Evolutionary conservation across 108 stramenopile genomes (phyloP), one percentile per base, ranked within the genome.

Genomic region (Pseudonitzschia multistriata): DNA sequence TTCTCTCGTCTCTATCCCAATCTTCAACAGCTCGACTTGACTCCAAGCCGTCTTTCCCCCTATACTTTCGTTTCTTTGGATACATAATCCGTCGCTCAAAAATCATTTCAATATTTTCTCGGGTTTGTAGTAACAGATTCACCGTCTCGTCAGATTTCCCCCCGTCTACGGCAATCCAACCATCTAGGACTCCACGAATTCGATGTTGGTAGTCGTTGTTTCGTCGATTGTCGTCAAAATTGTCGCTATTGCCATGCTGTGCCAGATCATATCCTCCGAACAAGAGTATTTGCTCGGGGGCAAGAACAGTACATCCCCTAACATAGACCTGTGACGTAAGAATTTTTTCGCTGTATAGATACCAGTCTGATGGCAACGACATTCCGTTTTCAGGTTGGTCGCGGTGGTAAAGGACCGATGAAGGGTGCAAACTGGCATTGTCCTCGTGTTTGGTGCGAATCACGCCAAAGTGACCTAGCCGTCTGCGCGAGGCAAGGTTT

Each of bases 401-500:
- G 34, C 57, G 57, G n/a, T 59, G 57, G 21, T 35, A 59, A 0
- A 59, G 57, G 29, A 59, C 57, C 31, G 57, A 59, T 33, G 57
- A 59, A 0, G 57, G 57, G 29, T 59, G 57, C 34, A 59, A 59
- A 6, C 33, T 14, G n/a, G 57, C 57, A 10, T 33, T n/a, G n/a
- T 59, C 57, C n/a, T 59, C 57, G 19, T 5, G 31, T 17, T 14
- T 33, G 31, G 57, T 59, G 0, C 31, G 31, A 10, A 59, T 1
- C 24, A 11, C 35, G 15, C 57, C 57, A 8, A 59, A 59, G 25
- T n/a, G 31, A 29, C 57, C 57, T 13, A 59, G 33, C 31, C 57
- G 31, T 14, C 29, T 27, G 19, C 31, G 29, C 15, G 31, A 30
- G 11, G 57, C 57, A 21, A 59, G 57, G 19, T 59, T 59, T n/a